Base-by-base conservation (phyloP, 306 rosid genomes). In the Prunus mongolica region DNA sequence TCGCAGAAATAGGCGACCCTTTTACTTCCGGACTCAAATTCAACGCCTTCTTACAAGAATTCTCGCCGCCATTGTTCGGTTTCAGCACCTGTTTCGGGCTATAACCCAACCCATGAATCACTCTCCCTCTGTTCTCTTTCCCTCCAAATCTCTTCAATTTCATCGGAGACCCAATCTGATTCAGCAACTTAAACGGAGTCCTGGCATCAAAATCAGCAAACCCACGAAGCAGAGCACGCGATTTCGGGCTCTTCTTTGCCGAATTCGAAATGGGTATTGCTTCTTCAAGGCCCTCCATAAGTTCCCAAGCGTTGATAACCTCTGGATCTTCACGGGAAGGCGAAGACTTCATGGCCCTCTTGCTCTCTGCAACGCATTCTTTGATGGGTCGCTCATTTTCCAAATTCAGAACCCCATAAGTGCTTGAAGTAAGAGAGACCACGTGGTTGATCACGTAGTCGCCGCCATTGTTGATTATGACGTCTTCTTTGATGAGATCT, bases 231-330 rank as follows among this genome's bases (percentile, higher is more conserved):
- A 92, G 82, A 80, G 78, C 78, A 18, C 82, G 44, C 1, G 89
- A 24, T 41, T 92, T 96, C 1, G 98, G 99, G 82, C 91, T 90
- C 69, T 81, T 92, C 90, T 83, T 95, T 4, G 82, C 74, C 14
- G 67, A 73, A 82, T 72, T 83, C 6, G 91, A 74, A 25, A 84
- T 67, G 30, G 96, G 92, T 1, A 81, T 75, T 60, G 83, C 97
- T 13, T 92, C 99, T 84, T 96, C 99, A 3, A 96, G 91, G 28
- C 86, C 99, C 55, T 96, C 97, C 99, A 96, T 96, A 72, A 96
- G 92, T 82, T 96, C 99, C 98, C 99, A 96, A 25, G 96, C 86
- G 44, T 92, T 92, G 77, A 92, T 92, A 2, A 90, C 84, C 67
- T 96, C 98, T 9, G 87, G 85, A 25, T 78, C 84, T 50, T 83